These are phyloP conservation scores for Xanthoconium stramineum DNA, from an alignment of 768 basidiomycete genomes.

Conservation along the genomic window DNA sequence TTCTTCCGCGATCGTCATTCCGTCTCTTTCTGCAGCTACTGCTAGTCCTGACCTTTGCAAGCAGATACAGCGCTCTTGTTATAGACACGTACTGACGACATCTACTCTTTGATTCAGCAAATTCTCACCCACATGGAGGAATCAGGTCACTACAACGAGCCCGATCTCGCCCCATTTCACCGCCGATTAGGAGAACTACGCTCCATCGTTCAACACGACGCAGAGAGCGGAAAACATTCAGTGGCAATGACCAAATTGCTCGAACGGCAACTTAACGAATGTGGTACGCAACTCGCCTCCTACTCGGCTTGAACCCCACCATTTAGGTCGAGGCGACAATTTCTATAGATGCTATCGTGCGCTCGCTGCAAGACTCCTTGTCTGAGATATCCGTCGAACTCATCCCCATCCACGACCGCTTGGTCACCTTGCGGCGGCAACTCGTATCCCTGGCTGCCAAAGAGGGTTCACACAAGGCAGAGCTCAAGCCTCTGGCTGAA, in stretches of 20 bases:
- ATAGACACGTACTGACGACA: conserved; percentile 27
- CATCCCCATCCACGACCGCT: conserved; percentile 82
- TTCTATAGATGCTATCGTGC: conserved; percentile 66
- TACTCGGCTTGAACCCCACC: neutral
- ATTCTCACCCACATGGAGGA: conserved; percentile 95
- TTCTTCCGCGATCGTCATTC: conserved; percentile 3
- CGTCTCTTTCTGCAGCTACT: conserved; percentile 1
- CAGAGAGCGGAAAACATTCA: conserved; percentile 77
- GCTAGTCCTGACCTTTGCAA: conserved; percentile 24
- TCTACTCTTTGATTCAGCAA: conserved; percentile 56
- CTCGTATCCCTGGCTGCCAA: conserved; percentile 86
- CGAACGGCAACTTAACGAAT: conserved; percentile 86
- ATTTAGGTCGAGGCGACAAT: neutral
- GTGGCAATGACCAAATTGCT: conserved; percentile 85
- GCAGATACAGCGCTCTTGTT: conserved; percentile 15
- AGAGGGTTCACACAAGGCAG: conserved; percentile 78
- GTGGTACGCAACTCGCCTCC: conserved; percentile 56
- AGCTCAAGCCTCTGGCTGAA: conserved; percentile 86
- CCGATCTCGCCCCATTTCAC: conserved; percentile 86
- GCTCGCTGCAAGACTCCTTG: conserved; percentile 77
- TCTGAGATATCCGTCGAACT: conserved; percentile 88
- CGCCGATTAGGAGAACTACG: conserved; percentile 78
- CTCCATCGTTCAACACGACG: conserved; percentile 80
- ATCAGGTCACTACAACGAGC: conserved; percentile 89
- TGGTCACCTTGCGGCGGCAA: conserved; percentile 85